Percentiles rank a stretch among this genome's conserved stretches.
Conservation (phyloP, 331 rosid species). For the Phaseolus coccineus region DNA sequence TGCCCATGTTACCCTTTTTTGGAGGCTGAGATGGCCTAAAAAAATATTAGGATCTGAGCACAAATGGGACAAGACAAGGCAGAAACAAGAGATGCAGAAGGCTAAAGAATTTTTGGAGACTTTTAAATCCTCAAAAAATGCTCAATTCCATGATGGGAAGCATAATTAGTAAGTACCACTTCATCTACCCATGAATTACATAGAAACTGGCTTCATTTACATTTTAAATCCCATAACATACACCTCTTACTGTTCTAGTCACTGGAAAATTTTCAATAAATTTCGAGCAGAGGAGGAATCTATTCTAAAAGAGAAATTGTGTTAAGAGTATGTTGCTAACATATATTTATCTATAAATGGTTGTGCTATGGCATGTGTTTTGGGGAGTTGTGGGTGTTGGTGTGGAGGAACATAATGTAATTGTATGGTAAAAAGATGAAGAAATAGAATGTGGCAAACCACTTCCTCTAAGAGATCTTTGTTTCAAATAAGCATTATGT, state of each 20-base stretch:
- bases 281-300: background rate
- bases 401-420: background rate
- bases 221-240: too few relatives aligned
- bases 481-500: background rate
- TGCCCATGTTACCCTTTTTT: constrained; percentile 87
- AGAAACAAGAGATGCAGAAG: constrained; percentile 64
- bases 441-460: background rate
- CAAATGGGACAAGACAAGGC: constrained; percentile 83
- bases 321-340: background rate
- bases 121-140: constrained; percentile 84
- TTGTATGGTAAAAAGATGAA: background rate
- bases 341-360: too few relatives aligned
- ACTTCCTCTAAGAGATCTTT: constrained; percentile 1
- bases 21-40: constrained; percentile 86
- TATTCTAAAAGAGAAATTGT: too few relatives aligned
- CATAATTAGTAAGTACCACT: constrained; percentile 57
- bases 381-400: background rate
- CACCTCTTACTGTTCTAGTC: background rate
- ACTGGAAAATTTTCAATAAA: background rate
- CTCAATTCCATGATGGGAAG: constrained; percentile 84
- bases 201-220: too few relatives aligned
- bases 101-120: constrained; percentile 73
- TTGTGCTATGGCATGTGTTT: background rate
- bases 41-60: constrained; percentile 79
- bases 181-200: too few relatives aligned